Evolutionary conservation across 257 asterid genomes (phyloP), one percentile per base, ranked within the genome.

Genomic region (Nicotiana tabacum): DNA sequence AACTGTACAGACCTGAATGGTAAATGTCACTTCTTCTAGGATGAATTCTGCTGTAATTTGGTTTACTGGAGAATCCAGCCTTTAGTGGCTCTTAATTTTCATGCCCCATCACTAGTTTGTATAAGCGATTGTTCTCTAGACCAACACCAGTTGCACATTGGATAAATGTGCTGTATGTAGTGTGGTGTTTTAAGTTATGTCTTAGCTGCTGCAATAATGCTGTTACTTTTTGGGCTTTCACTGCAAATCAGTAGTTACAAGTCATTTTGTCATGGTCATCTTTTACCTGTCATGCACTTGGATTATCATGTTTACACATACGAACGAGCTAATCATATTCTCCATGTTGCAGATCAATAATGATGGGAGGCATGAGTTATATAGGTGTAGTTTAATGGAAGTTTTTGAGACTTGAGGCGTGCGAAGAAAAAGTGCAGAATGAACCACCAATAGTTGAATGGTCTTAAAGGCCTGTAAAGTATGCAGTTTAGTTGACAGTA

Each of bases 401-500:
- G 64, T 74, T 13, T 27, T 76, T 48, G 15, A 76, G 64, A 76
- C 64, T 18, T 18, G 29, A 15, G 64, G 16, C 24, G 24, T 7
- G 15, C 53, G 27, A 51, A 51, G 64, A 57, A 76, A 13, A 32
- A 51, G 15, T 48, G 80, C 27, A 51, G 80, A 76, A 76, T 15
- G 80, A 76, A 27, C 43, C 16, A 74, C 43, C 80, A 43, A 43
- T 72, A 72, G 78, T 46, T 72, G 37, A 43, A 72, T 46, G 78
- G 60, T 46, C 27, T 72, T 74, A 57, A 48, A 74, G 62, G 15
- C 80, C 24, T 76, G 64, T 76, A 76, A 43, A 51, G 55, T 76
- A 74, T 1, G 80, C 80, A 76, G 80, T 51, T 76, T 51, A 76
- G 80, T 76, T 76, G 17, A 76, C 43, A 51, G 64, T 76, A 76